Evolutionary conservation across 257 asterid species (phyloP), one percentile per base, ranked within the genome.

Genomic region (Capsicum rhomboideum): DNA sequence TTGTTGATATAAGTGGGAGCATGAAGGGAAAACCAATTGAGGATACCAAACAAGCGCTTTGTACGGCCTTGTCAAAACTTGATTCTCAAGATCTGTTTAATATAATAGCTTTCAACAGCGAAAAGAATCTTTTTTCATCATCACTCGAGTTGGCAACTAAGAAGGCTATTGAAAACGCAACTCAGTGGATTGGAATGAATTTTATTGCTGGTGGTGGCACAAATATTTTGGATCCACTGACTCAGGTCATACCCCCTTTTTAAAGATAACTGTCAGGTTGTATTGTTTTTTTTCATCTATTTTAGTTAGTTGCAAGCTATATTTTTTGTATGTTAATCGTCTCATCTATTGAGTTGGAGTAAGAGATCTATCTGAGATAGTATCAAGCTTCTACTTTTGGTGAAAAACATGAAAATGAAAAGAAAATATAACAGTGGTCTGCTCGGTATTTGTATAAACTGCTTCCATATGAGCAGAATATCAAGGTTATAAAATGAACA

Each of bases 1-100:
- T 86, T 66, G 85, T 90, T 85, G 92, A 90, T 86, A 88, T 88
- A 81, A 90, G 92, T 83, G 89, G 91, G 75, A 90, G 92, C 88
- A 90, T 90, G 92, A 78, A 69, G 56, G 91, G 89, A 69, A 81
- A 81, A 61, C 87, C 88, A 12, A 85, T 90, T 55, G 91, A 90
- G 87, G 83, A 85, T 83, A 88, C 88, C 61, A 90, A 88, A 84
- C 82, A 64, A 86, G 90, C 87, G n/a, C 85, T 90, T 37, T 72
- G 82, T 83, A 67, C 79, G 23, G 89, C 92, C 16, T 82, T 90
- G 44, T 86, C 86, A 9, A 90, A 86, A 85, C 91, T 90, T 37
- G 86, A 86, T 58, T 71, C 88, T 44, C 63, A 88, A 85, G 92
- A 90, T 82, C 50, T 77, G 31, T 90, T 90, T 59, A 85, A 52